Evolutionary conservation across 106 monocot genomes (phyloP).

Genomic region (Apostasia shenzhenica): DNA sequence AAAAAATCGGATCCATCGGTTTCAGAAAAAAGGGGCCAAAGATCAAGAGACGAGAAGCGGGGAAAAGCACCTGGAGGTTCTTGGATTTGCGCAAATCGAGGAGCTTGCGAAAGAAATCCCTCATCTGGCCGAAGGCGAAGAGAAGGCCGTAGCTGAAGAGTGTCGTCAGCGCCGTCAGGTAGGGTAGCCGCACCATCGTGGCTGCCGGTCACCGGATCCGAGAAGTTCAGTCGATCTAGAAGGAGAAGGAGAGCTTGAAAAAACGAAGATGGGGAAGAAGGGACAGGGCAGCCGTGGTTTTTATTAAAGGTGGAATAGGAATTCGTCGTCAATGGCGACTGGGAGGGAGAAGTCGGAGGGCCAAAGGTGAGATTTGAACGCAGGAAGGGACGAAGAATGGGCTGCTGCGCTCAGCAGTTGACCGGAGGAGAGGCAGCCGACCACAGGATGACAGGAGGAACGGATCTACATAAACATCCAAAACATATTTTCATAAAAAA

Average conservation of each 20-base stretch:
- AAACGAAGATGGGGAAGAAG: not conserved
- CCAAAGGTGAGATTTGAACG: conserved; percentile 8
- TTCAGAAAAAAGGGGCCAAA: not conserved
- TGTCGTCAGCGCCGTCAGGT: conserved; percentile 72
- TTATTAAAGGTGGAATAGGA: not conserved
- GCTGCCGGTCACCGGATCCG: not conserved
- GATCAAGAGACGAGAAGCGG: not conserved
- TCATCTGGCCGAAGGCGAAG: conserved; percentile 78
- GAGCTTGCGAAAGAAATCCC: conserved; percentile 76
- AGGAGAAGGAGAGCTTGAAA: not conserved
- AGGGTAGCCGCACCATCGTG: conserved; percentile 86
- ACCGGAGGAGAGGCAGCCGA: not conserved
- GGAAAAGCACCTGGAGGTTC: conserved; percentile 38
- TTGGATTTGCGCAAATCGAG: conserved; percentile 59
- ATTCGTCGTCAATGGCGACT: not conserved
- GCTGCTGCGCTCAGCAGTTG: not conserved
- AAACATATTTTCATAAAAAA: too few relatives aligned
- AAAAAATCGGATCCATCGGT: not conserved
- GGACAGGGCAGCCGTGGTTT: not conserved
- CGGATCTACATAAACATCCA: not conserved
- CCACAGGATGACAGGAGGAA: not conserved
- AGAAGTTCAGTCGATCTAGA: not conserved
- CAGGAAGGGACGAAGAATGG: not conserved
- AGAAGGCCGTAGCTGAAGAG: conserved; percentile 90
- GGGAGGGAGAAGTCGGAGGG: not conserved